Evolutionary conservation across 805 yeast genomes (phyloP), one percentile per base, ranked within the genome.

Genomic region (Starmerella sp.): DNA sequence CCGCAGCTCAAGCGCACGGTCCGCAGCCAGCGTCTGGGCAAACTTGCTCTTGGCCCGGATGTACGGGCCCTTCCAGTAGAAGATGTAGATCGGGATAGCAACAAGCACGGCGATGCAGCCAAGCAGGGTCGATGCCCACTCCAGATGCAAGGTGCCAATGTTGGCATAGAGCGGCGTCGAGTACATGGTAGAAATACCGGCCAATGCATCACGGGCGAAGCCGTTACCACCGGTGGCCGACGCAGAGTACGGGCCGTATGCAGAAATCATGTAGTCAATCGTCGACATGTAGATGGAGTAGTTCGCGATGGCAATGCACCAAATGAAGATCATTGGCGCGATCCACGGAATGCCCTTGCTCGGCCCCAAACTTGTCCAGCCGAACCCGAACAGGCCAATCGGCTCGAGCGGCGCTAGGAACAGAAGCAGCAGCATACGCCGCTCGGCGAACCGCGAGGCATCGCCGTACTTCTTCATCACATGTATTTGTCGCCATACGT

Each of bases 221-320:
- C 73, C 75, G 54, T 71, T 71, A 31, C 75, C 75, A 14, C 74
- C 74, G 4, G 74, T 71, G 14, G 75, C 74, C 28, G 74, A 71
- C 1, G 75, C 73, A 31, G 74, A 69, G 56, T 71, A 71, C 5
- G 71, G 72, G 9, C 74, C 74, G 54, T 71, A 71, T 10, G 73
- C 71, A 4, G 72, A 70, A 22, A 71, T 67, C 74, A 71, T 71
- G 53, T 71, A 71, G 60, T 71, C 74, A 47, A 71, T 70, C 22
- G 74, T 71, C 15, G 74, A 65, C 74, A 71, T 71, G 63, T 71
- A 71, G 53, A 71, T 71, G 43, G 71, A 62, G 62, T 58, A 71
- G 57, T 71, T 71, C 10, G 75, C 75, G 48, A 71, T 67, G 28
- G 71, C 75, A 53, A 71, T 70, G 51, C 69, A 56, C 28, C 61